Conservation (phyloP, 1,139 yeast species). For the Candida frijolesensis region DNA sequence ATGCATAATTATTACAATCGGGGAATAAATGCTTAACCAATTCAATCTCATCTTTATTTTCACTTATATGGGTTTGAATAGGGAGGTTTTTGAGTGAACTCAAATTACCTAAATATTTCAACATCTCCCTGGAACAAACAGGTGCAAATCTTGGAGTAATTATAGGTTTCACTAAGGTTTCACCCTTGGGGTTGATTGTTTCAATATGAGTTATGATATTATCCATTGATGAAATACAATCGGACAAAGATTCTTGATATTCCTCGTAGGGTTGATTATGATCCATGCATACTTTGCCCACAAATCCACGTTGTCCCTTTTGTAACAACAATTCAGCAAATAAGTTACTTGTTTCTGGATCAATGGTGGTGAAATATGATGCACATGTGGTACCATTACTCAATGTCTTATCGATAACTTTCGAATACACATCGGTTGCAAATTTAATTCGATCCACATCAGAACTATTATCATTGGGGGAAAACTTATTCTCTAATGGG, state of each 20-base stretch:
- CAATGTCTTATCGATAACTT: conserved; percentile 68
- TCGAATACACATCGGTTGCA: conserved; percentile 64
- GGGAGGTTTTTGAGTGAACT: conserved; percentile 56
- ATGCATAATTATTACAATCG: conserved; percentile 65
- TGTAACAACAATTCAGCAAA: conserved; percentile 71
- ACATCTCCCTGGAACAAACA: conserved; percentile 66
- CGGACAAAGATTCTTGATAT: conserved; percentile 63
- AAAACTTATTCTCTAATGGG: conserved; percentile 67
- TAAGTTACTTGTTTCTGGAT: conserved; percentile 69
- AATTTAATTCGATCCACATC: conserved; percentile 23
- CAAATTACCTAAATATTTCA: conserved; percentile 64
- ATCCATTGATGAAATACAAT: conserved; percentile 59
- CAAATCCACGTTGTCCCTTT: conserved; percentile 82
- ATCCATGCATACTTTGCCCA: conserved; percentile 95
- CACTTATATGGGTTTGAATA: conserved; percentile 89
- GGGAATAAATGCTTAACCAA: conserved; percentile 82
- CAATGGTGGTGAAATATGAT: conserved; percentile 87
- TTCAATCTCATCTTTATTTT: conserved; percentile 71
- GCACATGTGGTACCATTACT: conserved; percentile 89
- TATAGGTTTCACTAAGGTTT: conserved; percentile 63
- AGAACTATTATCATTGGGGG: conserved; percentile 29
- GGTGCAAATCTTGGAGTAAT: conserved; percentile 96
- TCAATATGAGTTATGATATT: conserved; percentile 60
- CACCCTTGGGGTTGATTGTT: conserved; percentile 50
- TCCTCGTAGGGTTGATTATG: conserved; percentile 63